These are phyloP conservation scores for Ambrosiella xylebori DNA, from an alignment of 2,329 filamentous ascomycete species.

Conservation along the genomic window DNA sequence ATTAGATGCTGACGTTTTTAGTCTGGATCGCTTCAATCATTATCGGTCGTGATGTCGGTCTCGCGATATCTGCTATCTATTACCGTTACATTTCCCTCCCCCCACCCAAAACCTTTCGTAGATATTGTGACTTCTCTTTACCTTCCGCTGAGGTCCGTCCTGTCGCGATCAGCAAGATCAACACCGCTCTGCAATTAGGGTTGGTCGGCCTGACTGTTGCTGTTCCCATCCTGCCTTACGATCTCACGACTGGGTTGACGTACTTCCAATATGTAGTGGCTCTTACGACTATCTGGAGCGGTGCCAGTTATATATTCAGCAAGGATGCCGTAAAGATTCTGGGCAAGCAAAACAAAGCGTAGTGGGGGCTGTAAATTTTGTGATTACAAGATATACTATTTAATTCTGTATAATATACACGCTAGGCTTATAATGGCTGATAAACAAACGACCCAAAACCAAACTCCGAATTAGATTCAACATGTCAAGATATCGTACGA, in stretches of 20 bases:
- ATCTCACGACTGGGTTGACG: slow-evolving; percentile 37
- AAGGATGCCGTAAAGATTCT: slow-evolving; percentile 88
- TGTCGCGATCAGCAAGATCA: slow-evolving; percentile 74
- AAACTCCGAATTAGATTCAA: not conserved
- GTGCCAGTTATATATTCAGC: slow-evolving; percentile 75
- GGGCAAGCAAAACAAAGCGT: slow-evolving; percentile 16
- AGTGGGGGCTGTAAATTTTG: not conserved
- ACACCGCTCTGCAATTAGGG: slow-evolving; percentile 79
- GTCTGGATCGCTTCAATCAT: slow-evolving; percentile 84
- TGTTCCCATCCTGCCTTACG: slow-evolving; percentile 52
- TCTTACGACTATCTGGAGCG: slow-evolving; percentile 81
- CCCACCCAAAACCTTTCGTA: slow-evolving; percentile 73
- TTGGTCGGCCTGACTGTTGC: slow-evolving; percentile 74
- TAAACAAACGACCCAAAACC: not conserved
- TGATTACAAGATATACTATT: not conserved
- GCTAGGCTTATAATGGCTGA: not conserved
- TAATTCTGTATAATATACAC: not conserved
- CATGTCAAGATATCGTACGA: not conserved
- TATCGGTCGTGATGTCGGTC: slow-evolving; percentile 67
- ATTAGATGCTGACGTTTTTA: slow-evolving; percentile 18
- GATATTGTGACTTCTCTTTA: slow-evolving; percentile 96
- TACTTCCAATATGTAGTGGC: slow-evolving; percentile 62
- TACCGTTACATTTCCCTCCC: slow-evolving; percentile 92
- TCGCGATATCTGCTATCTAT: slow-evolving; percentile 78
- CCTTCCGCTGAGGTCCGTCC: slow-evolving; percentile 73